Conservation (phyloP, 177 flowering plant species). For the Vitis hybrid region DNA sequence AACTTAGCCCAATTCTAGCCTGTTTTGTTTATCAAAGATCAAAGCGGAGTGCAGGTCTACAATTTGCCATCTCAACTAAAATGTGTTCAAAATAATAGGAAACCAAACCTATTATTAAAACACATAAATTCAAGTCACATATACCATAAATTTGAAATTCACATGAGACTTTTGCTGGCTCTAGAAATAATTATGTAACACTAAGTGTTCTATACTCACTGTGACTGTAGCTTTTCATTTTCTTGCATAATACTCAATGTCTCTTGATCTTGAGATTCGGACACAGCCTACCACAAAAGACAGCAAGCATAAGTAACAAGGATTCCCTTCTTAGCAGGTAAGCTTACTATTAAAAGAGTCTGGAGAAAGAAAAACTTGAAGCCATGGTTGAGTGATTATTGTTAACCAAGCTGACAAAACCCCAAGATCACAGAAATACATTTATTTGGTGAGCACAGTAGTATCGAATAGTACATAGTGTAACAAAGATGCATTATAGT, state of each 20-base stretch:
- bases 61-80: too few species aligned
- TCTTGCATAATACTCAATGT: conserved; percentile 1
- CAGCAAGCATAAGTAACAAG: not conserved
- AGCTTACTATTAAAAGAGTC: not conserved
- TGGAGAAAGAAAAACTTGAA: not conserved
- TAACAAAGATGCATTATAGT: too few species aligned
- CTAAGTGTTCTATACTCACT: conserved; percentile 4
- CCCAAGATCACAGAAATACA: not conserved
- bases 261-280: conserved; percentile 2
- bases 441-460: not conserved
- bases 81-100: not conserved
- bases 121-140: not conserved
- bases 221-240: conserved; percentile 4
- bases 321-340: not conserved
- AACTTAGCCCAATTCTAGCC: not conserved
- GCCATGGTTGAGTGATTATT: not conserved
- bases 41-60: too few species aligned
- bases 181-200: not conserved
- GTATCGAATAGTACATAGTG: not conserved
- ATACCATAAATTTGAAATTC: not conserved
- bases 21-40: too few species aligned
- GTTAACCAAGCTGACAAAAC: not conserved
- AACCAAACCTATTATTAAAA: not conserved
- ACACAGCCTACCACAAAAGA: not conserved
- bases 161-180: not conserved